phyloP scores from a whole-genome alignment of 805 yeast species.

The Sugiyamaella valdiviana region DNA sequence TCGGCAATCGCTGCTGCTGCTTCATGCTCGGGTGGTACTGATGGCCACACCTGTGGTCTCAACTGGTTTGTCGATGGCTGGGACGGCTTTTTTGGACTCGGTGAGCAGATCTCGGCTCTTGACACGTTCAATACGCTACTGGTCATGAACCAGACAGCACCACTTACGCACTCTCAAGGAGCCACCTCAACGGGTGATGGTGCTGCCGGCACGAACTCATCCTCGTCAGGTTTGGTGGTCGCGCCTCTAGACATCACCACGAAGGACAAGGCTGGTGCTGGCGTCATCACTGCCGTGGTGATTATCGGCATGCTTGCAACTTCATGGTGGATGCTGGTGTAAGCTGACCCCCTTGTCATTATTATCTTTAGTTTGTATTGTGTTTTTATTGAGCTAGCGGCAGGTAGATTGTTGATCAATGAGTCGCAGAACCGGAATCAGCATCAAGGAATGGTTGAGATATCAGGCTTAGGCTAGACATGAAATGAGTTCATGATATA shows the following conservation, averaged over 20 bases:
- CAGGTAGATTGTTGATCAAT: background rate
- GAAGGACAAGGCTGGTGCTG: conserved; percentile 24
- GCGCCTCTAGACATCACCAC: conserved; percentile 16
- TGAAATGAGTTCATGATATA: too few relatives aligned
- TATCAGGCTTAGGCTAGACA: too few relatives aligned
- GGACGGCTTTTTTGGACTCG: conserved; percentile 76
- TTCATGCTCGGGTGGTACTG: conserved; percentile 81
- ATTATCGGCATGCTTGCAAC: conserved; percentile 13
- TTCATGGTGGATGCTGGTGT: conserved; percentile 21
- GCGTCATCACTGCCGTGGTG: conserved; percentile 22
- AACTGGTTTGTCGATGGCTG: conserved; percentile 64
- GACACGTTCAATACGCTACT: conserved; percentile 41
- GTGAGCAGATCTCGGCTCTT: conserved; percentile 85
- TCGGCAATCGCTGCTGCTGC: conserved; percentile 71
- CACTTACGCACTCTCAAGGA: conserved; percentile 56
- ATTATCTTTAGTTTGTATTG: background rate
- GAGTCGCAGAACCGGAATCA: background rate
- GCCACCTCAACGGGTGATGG: conserved; percentile 65
- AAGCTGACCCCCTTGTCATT: conserved; percentile 36
- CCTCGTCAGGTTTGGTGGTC: conserved; percentile 20
- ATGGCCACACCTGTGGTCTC: conserved; percentile 82
- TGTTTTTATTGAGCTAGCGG: conserved; percentile 2
- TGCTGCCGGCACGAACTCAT: conserved; percentile 57
- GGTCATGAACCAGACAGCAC: conserved; percentile 36
- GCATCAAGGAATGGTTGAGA: too few relatives aligned